Percentiles rank a stretch among this genome's conserved stretches.
Evolutionary conservation across 2,329 filamentous ascomycete genomes (phyloP).

Genomic region (Talaromyces sp.): DNA sequence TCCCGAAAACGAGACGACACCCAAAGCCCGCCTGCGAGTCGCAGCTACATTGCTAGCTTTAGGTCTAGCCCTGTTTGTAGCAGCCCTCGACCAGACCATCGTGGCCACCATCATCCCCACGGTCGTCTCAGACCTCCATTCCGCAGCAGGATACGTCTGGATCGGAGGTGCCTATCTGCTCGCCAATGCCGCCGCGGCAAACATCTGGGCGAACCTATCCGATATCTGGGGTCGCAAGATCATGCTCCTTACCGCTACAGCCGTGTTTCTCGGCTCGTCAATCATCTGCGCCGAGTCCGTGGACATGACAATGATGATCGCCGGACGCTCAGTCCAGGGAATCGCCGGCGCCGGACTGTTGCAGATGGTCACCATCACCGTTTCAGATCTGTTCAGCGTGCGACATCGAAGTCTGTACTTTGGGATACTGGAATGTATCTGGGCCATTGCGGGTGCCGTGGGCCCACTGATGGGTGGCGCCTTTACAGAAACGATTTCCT

Average conservation of each 20-base stretch:
- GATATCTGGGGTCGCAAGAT: constrained; percentile 59
- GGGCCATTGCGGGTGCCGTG: constrained; percentile 51
- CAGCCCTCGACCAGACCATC: constrained; percentile 50
- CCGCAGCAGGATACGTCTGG: constrained; percentile 70
- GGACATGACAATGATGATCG: constrained; percentile 52
- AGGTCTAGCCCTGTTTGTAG: constrained; percentile 31
- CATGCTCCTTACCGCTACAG: constrained; percentile 49
- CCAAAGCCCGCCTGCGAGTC: constrained; percentile 6
- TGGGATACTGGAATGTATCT: constrained; percentile 51
- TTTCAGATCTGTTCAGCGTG: constrained; percentile 55
- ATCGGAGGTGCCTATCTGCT: constrained; percentile 71
- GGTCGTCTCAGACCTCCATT: constrained; percentile 59
- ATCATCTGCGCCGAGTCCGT: constrained; percentile 49
- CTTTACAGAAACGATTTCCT: constrained; percentile 40
- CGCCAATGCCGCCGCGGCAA: constrained; percentile 62
- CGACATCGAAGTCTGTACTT: constrained; percentile 49
- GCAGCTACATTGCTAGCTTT: constrained; percentile 14
- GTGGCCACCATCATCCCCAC: constrained; percentile 60
- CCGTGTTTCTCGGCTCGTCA: constrained; percentile 49
- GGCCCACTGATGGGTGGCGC: constrained; percentile 29
- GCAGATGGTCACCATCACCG: constrained; percentile 52
- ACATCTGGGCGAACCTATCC: constrained; percentile 64
- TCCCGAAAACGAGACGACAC: background rate
- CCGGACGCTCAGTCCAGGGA: constrained; percentile 53
- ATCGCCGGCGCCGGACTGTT: constrained; percentile 52